Conservation (phyloP, 345 rosid genomes). For the Erodium maritimum region DNA sequence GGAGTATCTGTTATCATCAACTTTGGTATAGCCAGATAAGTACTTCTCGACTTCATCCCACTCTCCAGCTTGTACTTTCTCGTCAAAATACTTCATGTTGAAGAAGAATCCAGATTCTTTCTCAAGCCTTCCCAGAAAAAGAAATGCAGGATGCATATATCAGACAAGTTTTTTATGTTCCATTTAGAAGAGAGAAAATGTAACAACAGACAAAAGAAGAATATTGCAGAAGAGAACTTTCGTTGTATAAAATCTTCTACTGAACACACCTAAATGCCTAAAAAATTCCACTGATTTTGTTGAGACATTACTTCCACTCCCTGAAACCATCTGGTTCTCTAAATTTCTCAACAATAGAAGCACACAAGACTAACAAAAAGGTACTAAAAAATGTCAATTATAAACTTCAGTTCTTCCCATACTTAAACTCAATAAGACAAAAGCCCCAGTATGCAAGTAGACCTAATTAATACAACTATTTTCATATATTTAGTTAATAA, state of each 20-base stretch:
- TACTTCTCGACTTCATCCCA: conserved; percentile 30
- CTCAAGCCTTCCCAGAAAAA: conserved; percentile 8
- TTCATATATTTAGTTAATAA: too few species aligned
- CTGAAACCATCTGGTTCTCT: too few species aligned
- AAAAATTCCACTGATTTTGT: not conserved
- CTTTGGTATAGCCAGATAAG: conserved; percentile 26
- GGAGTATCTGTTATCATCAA: conserved; percentile 30
- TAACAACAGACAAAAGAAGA: too few species aligned
- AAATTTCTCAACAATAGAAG: too few species aligned
- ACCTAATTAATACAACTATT: too few species aligned
- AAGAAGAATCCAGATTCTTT: conserved; percentile 26
- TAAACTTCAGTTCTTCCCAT: too few species aligned
- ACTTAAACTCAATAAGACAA: too few species aligned
- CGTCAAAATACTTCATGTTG: conserved; percentile 24
- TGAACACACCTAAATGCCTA: not conserved
- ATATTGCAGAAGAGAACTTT: not conserved
- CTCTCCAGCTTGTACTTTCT: conserved; percentile 22
- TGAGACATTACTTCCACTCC: too few species aligned
- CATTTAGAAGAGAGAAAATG: too few species aligned
- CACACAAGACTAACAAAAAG: too few species aligned
- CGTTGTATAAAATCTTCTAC: not conserved
- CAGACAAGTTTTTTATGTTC: not conserved
- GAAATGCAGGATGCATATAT: not conserved
- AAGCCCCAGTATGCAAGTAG: too few species aligned
- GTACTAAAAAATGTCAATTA: too few species aligned